phyloP scores from a whole-genome alignment of 345 rosid genomes.

The Balakata baccata region DNA sequence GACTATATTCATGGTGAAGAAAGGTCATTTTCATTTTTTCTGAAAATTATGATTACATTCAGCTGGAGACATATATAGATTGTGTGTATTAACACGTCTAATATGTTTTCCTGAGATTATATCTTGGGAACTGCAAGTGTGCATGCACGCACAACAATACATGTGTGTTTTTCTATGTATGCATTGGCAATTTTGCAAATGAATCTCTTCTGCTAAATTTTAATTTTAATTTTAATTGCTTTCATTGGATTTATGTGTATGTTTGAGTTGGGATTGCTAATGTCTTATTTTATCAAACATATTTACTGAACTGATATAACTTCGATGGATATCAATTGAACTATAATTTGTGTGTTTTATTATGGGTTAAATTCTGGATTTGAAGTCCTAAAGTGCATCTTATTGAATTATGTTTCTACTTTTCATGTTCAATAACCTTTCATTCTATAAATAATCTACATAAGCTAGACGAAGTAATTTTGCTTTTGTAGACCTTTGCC shows the following conservation, averaged over 20 bases:
- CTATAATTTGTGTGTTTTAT: not conserved
- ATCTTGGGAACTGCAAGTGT: too few relatives aligned
- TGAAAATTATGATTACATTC: not conserved
- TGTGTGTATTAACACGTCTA: not conserved
- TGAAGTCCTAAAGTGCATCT: not conserved
- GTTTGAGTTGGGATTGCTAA: not conserved
- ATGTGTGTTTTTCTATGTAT: not conserved
- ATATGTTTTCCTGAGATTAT: not conserved
- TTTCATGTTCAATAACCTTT: not conserved
- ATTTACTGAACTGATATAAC: conserved; percentile 1
- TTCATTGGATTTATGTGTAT: not conserved
- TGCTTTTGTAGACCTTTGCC: conserved; percentile 10
- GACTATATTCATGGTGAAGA: conserved; percentile 1
- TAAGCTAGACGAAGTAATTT: not conserved
- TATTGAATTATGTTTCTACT: not conserved
- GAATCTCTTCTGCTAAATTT: not conserved
- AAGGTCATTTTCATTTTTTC: not conserved
- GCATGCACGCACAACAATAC: too few relatives aligned
- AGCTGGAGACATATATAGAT: not conserved
- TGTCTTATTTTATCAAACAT: not conserved
- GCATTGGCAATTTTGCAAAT: not conserved
- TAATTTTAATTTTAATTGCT: not conserved
- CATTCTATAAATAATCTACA: conserved; percentile 4
- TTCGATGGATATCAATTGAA: not conserved
- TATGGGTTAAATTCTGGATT: conserved; percentile 1